Percentiles rank a stretch among this genome's conserved stretches.
Evolutionary conservation across 208 protist genomes (phyloP).

Genomic region (Leishmania major): DNA sequence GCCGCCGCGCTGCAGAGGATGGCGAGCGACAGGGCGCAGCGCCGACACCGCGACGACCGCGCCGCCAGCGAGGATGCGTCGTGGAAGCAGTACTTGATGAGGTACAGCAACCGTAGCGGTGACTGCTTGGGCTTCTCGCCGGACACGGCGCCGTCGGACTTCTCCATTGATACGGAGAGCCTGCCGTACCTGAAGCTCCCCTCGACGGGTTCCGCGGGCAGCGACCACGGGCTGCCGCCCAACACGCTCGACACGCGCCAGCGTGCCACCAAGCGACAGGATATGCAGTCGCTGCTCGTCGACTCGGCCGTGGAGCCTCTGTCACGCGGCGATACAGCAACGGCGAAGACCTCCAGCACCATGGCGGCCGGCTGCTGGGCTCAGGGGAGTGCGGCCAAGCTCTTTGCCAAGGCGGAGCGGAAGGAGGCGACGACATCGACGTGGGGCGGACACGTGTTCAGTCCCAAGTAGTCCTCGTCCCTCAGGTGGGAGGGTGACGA

Average conservation of each 20-base stretch:
- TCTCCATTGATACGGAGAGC: slow-evolving; percentile 60
- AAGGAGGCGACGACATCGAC: slow-evolving; percentile 18
- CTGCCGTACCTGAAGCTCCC: slow-evolving; percentile 60
- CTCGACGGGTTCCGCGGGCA: slow-evolving; percentile 37
- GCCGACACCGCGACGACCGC: slow-evolving; percentile 26
- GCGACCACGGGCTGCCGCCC: slow-evolving; percentile 62
- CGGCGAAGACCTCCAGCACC: slow-evolving; percentile 17
- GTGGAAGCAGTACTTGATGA: slow-evolving; percentile 73
- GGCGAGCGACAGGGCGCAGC: slow-evolving; percentile 37
- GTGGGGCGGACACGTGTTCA: slow-evolving; percentile 62
- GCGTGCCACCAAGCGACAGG: slow-evolving; percentile 65
- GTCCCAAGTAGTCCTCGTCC: slow-evolving; percentile 18
- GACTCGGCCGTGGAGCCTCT: slow-evolving; percentile 2
- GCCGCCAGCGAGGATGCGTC: slow-evolving; percentile 48
- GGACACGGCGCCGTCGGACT: slow-evolving; percentile 39
- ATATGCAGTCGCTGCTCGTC: slow-evolving; percentile 27
- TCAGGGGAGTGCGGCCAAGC: slow-evolving; percentile 35
- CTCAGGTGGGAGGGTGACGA: neutral
- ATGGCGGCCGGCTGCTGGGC: slow-evolving; percentile 42
- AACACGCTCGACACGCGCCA: slow-evolving; percentile 76
- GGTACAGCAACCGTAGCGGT: slow-evolving; percentile 35
- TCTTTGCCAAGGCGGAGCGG: slow-evolving; percentile 36
- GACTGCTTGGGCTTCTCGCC: slow-evolving; percentile 24
- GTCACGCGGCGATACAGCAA: slow-evolving; percentile 1
- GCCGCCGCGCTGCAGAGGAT: slow-evolving; percentile 40